These are phyloP conservation scores for Apocynum venetum DNA, from an alignment of 257 asterid species.

Conservation along the genomic window DNA sequence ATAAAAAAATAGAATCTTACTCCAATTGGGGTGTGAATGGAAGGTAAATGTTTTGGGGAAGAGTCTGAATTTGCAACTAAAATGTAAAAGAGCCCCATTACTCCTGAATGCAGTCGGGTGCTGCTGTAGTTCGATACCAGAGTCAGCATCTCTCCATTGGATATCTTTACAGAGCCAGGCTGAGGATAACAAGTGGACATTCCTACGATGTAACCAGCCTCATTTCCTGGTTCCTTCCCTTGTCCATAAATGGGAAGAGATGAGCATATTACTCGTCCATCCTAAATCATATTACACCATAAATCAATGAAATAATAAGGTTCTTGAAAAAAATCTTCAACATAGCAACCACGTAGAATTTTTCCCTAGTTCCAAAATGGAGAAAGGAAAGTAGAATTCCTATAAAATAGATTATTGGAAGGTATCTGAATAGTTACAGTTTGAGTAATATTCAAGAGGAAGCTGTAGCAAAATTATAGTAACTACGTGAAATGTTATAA, in stretches of 20 bases:
- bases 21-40: slow-evolving; percentile 21
- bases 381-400: too few relatives aligned
- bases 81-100: slow-evolving; percentile 84
- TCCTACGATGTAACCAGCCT: slow-evolving; percentile 82
- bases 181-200: slow-evolving; percentile 84
- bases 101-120: slow-evolving; percentile 57
- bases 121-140: slow-evolving; percentile 66
- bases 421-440: too few relatives aligned
- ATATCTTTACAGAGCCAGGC: slow-evolving; percentile 73
- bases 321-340: too few relatives aligned
- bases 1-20: slow-evolving; percentile 29
- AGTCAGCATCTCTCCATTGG: slow-evolving; percentile 58
- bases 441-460: not conserved
- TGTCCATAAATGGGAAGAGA: slow-evolving; percentile 66
- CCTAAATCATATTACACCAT: slow-evolving; percentile 31
- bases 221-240: slow-evolving; percentile 75
- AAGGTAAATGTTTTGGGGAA: slow-evolving; percentile 17
- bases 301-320: not conserved
- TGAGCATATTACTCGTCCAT: slow-evolving; percentile 67
- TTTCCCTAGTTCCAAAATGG: too few relatives aligned
- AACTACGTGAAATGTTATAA: too few relatives aligned
- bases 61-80: slow-evolving; percentile 57
- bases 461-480: not conserved
- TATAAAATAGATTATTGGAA: too few relatives aligned
- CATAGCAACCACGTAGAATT: too few relatives aligned